Base-by-base conservation (phyloP, 352 stramenopile genomes). In the Phytophthora sojae region DNA sequence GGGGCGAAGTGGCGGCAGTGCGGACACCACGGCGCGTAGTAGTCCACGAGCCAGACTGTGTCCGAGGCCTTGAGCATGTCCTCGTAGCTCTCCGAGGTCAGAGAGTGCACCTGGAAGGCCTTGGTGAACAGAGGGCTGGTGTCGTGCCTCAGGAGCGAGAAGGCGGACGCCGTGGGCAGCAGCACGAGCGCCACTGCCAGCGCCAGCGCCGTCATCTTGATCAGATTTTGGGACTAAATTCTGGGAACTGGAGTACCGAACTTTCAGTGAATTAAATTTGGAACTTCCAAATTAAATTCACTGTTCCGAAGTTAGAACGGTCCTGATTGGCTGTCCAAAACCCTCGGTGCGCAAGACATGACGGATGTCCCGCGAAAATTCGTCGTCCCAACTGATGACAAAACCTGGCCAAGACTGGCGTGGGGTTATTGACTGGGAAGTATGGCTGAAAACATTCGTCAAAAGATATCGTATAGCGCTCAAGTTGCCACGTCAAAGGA, bases 11-110 rank as follows among this genome's bases (percentile, higher is more conserved):
- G 58, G 60, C 82, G 82, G 65, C 88, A 96, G 67, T 96, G 89
- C 25, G 85, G 85, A 64, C 89, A 96, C 89, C 88, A 95, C 7
- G 89, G 86, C 42, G 89, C 81, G 72, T 96, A 96, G 64, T 94
- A 96, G 65, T 96, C 88, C 29, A 96, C 78, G 45, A 95, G 54
- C 88, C 88, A 95, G 25, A 93, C 83, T 2, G 76, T 77, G 66
- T 85, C 56, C 6, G 81, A 83, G 49, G 72, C 71, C 58, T 86
- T 83, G 67, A 83, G 61, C 69, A 89, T 82, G 9, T 64, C 62
- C n/a, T 75, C 69, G 61, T 85, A 92, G 54, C 52, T 80, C 51
- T 71, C 58, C 8, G 64, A 26, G 30, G 68, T 76, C 6, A 93
- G 73, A 44, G 67, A 68, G 29, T 72, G 75, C 42, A 95, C 76